These are phyloP conservation scores for Hypoxylon sp. DNA, from an alignment of 2,329 filamentous ascomycete species.

Conservation along the genomic window DNA sequence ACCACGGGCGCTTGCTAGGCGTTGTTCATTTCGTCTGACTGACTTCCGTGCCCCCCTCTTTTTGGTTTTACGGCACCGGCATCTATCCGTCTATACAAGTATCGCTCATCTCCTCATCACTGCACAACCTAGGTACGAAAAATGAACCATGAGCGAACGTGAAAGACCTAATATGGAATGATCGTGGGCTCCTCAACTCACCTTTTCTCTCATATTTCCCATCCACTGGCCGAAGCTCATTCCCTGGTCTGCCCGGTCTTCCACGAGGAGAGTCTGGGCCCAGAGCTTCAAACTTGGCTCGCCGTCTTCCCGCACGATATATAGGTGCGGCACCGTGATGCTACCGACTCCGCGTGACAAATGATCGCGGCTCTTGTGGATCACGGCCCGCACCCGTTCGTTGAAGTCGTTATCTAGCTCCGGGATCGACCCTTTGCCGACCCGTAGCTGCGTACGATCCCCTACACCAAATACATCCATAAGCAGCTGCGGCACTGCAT, in stretches of 20 bases:
- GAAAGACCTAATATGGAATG: constrained; percentile 23
- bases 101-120: constrained; percentile 17
- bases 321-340: constrained; percentile 90
- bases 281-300: constrained; percentile 94
- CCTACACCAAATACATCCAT: constrained; percentile 88
- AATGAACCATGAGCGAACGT: constrained; percentile 26
- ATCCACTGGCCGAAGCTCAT: constrained; percentile 95
- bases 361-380: constrained; percentile 92
- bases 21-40: constrained; percentile 17
- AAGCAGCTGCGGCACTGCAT: constrained; percentile 88
- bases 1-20: background rate
- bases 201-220: constrained; percentile 92
- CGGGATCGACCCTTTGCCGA: constrained; percentile 88
- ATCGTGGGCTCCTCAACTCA: constrained; percentile 50
- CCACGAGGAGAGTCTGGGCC: constrained; percentile 94
- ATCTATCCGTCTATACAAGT: constrained; percentile 34
- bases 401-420: constrained; percentile 96
- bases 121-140: constrained; percentile 32
- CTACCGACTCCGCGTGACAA: constrained; percentile 87
- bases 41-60: constrained; percentile 2
- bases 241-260: constrained; percentile 93
- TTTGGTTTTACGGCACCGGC: background rate
- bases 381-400: constrained; percentile 86
- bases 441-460: constrained; percentile 83
- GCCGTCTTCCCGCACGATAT: constrained; percentile 92